Conservation (phyloP, 1,139 yeast species). For the Sugiyamaella neomexicana region DNA sequence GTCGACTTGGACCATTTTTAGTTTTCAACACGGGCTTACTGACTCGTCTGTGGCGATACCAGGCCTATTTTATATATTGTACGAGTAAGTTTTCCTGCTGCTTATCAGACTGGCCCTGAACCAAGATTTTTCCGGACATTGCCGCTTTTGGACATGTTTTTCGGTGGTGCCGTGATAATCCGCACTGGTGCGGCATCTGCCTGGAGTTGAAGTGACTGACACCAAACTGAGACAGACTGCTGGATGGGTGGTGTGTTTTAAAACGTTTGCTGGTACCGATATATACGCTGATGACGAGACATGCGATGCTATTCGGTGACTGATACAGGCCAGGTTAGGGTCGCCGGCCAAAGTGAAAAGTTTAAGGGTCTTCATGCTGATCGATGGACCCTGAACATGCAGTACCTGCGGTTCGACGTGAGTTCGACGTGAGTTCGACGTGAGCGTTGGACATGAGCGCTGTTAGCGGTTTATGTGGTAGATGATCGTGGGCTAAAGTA, state of each 20-base stretch:
- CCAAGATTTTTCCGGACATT: constrained; percentile 8
- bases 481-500: too few species aligned
- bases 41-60: background rate
- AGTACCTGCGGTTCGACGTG: too few species aligned
- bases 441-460: too few species aligned
- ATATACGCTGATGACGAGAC: background rate
- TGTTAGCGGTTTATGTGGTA: too few species aligned
- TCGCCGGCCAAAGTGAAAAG: background rate
- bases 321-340: background rate
- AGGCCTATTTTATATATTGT: background rate
- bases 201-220: too few species aligned
- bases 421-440: too few species aligned
- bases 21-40: background rate
- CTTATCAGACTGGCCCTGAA: background rate
- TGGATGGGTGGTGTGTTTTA: too few species aligned
- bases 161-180: constrained; percentile 9
- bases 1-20: constrained; percentile 18
- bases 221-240: background rate
- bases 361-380: background rate
- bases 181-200: constrained; percentile 9
- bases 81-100: background rate
- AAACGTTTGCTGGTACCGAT: too few species aligned
- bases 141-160: constrained; percentile 8
- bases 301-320: too few species aligned
- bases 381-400: too few species aligned